These are phyloP conservation scores for Pholiota microspora DNA, from an alignment of 768 basidiomycete genomes.

Conservation along the genomic window DNA sequence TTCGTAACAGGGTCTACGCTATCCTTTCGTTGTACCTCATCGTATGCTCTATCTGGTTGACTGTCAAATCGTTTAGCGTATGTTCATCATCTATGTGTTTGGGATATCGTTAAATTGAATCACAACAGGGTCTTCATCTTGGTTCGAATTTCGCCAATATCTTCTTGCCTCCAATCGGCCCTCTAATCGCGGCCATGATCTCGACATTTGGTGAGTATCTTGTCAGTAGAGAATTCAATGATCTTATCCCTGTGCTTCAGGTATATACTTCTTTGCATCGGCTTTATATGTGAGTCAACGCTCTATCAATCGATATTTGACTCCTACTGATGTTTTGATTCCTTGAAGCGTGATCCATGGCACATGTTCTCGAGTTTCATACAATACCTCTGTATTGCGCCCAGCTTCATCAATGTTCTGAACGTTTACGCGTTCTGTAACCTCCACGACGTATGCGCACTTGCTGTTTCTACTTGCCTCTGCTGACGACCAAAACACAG, in stretches of 20 bases:
- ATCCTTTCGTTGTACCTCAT: conserved; percentile 81
- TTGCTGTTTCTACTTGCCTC: background rate
- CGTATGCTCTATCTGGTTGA: conserved; percentile 84
- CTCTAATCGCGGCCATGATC: conserved; percentile 82
- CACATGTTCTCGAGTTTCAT: conserved; percentile 95
- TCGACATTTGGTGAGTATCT: conserved; percentile 86
- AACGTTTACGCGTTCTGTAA: conserved; percentile 99
- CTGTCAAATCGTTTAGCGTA: conserved; percentile 75
- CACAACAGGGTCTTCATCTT: conserved; percentile 10
- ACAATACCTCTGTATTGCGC: conserved; percentile 88
- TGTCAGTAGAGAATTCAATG: too few relatives aligned
- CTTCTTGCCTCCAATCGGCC: conserved; percentile 74
- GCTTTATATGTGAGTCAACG: conserved; percentile 72
- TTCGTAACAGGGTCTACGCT: conserved; percentile 75
- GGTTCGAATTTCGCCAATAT: conserved; percentile 57
- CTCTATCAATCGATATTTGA: background rate
- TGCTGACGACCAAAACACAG: conserved; percentile 26
- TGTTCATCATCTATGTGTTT: conserved; percentile 16
- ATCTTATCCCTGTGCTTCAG: conserved; percentile 29
- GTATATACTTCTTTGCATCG: conserved; percentile 81
- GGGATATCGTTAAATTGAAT: background rate
- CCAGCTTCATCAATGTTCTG: conserved; percentile 91
- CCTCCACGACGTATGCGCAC: conserved; percentile 71
- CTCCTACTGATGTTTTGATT: background rate
- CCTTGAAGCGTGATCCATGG: conserved; percentile 85